Evolutionary conservation across 805 yeast genomes (phyloP), one percentile per base, ranked within the genome.

Genomic region (Monosporozyma yasuniensis): DNA sequence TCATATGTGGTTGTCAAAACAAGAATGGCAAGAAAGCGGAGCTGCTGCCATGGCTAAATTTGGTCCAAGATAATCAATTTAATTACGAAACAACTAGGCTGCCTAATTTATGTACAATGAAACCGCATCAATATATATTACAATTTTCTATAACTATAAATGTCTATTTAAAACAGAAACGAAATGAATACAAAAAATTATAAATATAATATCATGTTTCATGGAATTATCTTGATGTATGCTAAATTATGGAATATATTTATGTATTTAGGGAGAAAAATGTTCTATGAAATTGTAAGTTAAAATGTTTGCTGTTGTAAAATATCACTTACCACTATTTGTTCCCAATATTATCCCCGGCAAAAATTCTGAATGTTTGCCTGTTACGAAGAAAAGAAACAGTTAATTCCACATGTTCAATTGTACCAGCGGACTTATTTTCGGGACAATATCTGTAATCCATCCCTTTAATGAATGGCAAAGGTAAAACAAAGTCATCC

Each of bases 21-120:
- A 85, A 66, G 99, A 93, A 71, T 93, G 98, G 98, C 93, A 88
- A 67, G 99, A 93, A 73, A 88, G 85, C 63, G 99, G 99, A 30
- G 79, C 96, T 42, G 77, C 90, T 35, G 79, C 87, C 11, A 78
- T 93, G 68, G 71, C 77, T 34, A 93, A 93, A 70, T 80, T 93
- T 61, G 99, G 98, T 7, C 96, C 97, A 52, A 81, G 98, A 70
- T 89, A 72, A 67, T 21, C 6, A 34, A 10, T n/a, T 16, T 30
- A 8, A 6, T 11, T 25, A 6, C 16, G 21, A 42, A 27, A 12
- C 23, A 14, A 16, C 23, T 42, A 27, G 18, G 12, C n/a, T 11
- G 5, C 9, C n/a, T 9, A 27, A n/a, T 42, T 22, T 41, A 22
- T 16, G 10, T 41, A 14, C 9, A n/a, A 25, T 22, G n/a, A 18